These are phyloP conservation scores for Vickermania ingenoplastis DNA, from an alignment of 208 protist genomes.

Conservation along the genomic window DNA sequence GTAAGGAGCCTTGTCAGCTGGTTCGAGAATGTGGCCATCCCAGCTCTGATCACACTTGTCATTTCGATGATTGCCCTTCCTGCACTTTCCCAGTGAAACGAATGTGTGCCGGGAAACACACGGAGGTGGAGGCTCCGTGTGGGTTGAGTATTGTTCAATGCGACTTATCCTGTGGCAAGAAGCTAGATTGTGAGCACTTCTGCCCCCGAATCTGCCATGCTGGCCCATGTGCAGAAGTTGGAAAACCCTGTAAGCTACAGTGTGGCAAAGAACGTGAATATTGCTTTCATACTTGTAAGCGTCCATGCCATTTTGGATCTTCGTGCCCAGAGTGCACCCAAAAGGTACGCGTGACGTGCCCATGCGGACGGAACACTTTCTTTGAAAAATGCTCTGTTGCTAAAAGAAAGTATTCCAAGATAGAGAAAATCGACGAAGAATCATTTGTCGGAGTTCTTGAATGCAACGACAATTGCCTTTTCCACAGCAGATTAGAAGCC, in stretches of 20 bases:
- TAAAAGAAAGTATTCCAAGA: neutral
- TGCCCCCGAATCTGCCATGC: constrained; percentile 1
- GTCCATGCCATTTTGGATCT: neutral
- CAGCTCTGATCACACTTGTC: constrained; percentile 1
- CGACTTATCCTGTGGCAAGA: neutral
- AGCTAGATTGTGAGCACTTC: neutral
- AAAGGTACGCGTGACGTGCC: neutral
- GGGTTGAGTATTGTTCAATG: neutral
- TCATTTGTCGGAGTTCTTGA: neutral
- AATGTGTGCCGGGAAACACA: neutral
- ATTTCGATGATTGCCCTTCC: neutral
- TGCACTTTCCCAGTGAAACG: neutral
- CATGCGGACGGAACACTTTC: neutral
- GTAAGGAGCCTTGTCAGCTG: neutral
- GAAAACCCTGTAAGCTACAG: neutral
- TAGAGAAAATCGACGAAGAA: neutral
- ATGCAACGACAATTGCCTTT: neutral
- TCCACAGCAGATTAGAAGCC: neutral
- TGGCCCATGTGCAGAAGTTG: constrained; percentile 2
- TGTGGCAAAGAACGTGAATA: neutral
- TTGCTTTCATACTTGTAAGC: neutral
- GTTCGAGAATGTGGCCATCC: constrained; percentile 2
- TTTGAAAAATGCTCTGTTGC: neutral
- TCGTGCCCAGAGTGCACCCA: neutral
- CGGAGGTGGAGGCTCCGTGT: neutral